These are phyloP conservation scores for Trichaptum fuscoviolaceum DNA, from an alignment of 768 basidiomycete species.

Conservation along the genomic window DNA sequence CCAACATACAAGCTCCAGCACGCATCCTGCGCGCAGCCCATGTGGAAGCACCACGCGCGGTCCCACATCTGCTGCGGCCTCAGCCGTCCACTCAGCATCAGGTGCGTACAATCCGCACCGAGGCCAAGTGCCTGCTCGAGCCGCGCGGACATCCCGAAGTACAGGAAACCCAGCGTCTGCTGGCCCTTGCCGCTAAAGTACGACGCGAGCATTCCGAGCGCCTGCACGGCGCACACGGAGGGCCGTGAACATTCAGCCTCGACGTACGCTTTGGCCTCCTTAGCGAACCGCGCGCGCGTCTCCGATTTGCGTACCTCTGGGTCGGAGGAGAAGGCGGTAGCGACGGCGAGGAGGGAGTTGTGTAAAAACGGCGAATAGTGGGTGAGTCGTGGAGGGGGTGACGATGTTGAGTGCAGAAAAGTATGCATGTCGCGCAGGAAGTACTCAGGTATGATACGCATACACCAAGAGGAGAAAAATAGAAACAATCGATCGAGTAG, in stretches of 20 bases:
- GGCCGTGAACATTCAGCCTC: constrained; percentile 37
- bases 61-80: constrained; percentile 48
- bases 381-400: constrained; percentile 20
- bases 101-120: constrained; percentile 49
- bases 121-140: constrained; percentile 57
- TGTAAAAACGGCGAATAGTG: constrained; percentile 74
- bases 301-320: constrained; percentile 24
- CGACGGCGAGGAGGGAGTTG: constrained; percentile 52
- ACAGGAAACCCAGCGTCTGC: constrained; percentile 39
- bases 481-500: constrained; percentile 44
- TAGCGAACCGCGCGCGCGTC: constrained; percentile 28
- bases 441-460: constrained; percentile 41
- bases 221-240: constrained; percentile 36
- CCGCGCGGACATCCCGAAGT: constrained; percentile 51
- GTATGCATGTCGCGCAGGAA: constrained; percentile 47
- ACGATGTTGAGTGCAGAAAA: constrained; percentile 24
- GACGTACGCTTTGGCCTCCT: constrained; percentile 33
- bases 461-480: constrained; percentile 45
- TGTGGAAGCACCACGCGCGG: constrained; percentile 58
- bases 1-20: constrained; percentile 67
- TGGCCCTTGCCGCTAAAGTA: constrained; percentile 35
- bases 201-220: constrained; percentile 31
- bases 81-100: constrained; percentile 50
- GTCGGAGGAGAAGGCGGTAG: constrained; percentile 33
- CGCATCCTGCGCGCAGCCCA: constrained; percentile 55